Percentiles rank a stretch among this genome's conserved stretches.
These are phyloP conservation scores for Penicillium alfredii DNA, from an alignment of 495 filamentous ascomycete genomes.

Conservation along the genomic window DNA sequence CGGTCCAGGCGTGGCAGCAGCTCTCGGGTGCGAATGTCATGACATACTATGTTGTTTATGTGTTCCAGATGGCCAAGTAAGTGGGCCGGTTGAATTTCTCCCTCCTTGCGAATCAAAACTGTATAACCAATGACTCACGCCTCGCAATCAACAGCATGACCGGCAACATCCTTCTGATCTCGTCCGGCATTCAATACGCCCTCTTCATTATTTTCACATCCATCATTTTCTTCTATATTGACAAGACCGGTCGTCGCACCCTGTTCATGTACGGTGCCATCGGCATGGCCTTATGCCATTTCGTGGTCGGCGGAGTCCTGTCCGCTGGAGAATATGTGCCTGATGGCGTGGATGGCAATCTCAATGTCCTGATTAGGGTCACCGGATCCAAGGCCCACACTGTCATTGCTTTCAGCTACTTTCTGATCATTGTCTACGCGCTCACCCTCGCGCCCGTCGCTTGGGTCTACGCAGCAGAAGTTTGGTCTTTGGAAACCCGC, in stretches of 20 bases:
- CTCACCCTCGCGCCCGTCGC: too few species aligned
- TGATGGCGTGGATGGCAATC: constrained; percentile 48
- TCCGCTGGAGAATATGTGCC: constrained; percentile 30
- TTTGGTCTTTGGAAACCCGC: too few species aligned
- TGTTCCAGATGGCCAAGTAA: constrained; percentile 55
- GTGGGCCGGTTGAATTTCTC: too few species aligned
- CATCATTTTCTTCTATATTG: constrained; percentile 54
- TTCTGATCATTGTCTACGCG: too few species aligned
- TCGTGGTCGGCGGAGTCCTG: constrained; percentile 53
- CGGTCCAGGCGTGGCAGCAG: constrained; percentile 76
- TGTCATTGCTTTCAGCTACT: too few species aligned
- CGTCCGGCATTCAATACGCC: constrained; percentile 71
- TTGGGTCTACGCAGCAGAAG: too few species aligned
- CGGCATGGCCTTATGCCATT: constrained; percentile 52
- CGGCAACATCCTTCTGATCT: constrained; percentile 47
- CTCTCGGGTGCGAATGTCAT: constrained; percentile 74
- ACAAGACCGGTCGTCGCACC: constrained; percentile 47
- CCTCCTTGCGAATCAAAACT: too few species aligned
- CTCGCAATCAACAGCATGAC: constrained; percentile 38
- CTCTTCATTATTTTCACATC: constrained; percentile 66
- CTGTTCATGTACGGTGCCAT: constrained; percentile 46
- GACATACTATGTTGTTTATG: constrained; percentile 71
- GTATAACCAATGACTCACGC: too few species aligned
- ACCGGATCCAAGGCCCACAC: too few species aligned
- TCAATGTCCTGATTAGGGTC: too few species aligned